A percentile compares a stretch with the other conserved stretches of the same genome.
Conservation (phyloP, 2,329 filamentous ascomycete genomes). For the Bipolaris sorokiniana region DNA sequence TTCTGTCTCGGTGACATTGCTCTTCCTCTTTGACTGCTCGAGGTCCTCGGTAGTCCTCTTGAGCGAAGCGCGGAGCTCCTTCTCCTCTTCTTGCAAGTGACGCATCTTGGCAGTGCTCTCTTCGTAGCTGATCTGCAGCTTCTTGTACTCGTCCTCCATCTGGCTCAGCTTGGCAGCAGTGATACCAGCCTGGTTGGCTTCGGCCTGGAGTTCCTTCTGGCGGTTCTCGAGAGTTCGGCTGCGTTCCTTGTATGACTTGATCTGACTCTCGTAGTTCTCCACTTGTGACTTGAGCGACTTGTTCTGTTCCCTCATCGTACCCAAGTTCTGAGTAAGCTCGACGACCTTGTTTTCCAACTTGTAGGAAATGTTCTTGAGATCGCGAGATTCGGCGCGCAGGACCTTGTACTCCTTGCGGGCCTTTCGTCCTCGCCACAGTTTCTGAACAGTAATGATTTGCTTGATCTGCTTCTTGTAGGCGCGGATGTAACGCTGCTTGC, state of each 20-base stretch:
- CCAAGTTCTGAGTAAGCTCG: conserved; percentile 91
- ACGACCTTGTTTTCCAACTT: conserved; percentile 99
- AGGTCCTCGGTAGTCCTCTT: conserved; percentile 80
- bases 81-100: conserved; percentile 92
- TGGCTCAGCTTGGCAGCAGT: conserved; percentile 86
- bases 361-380: conserved; percentile 99
- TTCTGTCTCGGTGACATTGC: conserved; percentile 79
- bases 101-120: conserved; percentile 92
- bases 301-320: conserved; percentile 93
- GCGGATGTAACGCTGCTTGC: conserved; percentile 76
- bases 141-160: conserved; percentile 95
- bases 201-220: conserved; percentile 91
- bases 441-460: conserved; percentile 89
- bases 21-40: conserved; percentile 76
- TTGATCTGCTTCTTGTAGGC: conserved; percentile 87
- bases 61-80: conserved; percentile 80
- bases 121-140: conserved; percentile 84
- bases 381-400: conserved; percentile 91
- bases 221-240: conserved; percentile 88
- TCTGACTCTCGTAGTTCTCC: conserved; percentile 92
- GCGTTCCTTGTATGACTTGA: conserved; percentile 93
- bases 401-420: conserved; percentile 88
- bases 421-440: conserved; percentile 83
- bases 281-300: conserved; percentile 86
- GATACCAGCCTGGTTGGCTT: conserved; percentile 97